Evolutionary conservation across 768 basidiomycete species (phyloP), one percentile per base, ranked within the genome.

Genomic region (Trichaptum fuscoviolaceum): DNA sequence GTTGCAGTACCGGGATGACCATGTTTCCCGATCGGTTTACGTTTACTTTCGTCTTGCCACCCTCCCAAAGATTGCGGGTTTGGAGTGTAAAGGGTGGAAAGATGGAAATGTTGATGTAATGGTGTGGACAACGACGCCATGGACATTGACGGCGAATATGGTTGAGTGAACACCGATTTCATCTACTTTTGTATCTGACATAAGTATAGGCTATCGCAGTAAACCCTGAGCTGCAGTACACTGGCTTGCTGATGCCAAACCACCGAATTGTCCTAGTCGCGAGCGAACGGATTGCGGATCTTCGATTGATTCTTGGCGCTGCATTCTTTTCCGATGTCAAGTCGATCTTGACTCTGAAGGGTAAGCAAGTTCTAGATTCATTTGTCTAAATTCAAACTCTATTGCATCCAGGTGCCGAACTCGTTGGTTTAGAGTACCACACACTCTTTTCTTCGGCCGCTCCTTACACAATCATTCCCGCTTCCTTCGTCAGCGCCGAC

Each of bases 111-210:
- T 89, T 12, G 81, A 83, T 30, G 71, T 97, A 10, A 79, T 95
- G 20, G 91, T 96, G 4, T 99, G 96, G 96, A 99, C 96, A 1
- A 99, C 96, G 3, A 99, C 96, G 0, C 93, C 96, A 0, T 99
- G 96, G 96, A 99, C 94, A 4, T 78, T 99, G 61, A 94, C 92
- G 6, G 93, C 94, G 1, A 99, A 99, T 73, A 94, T 95, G 91
- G 95, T 95, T 70, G 57, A 83, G 67, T 7, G 25, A 20, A 35
- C 23, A 59, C 23, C 26, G n/a, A 7, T 18, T 67, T 52, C 52
- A 58, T 58, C 58, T 35, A 9, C 57, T 34, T n/a, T 26, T 23
- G n/a, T 34, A 36, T 35, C 62, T 70, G 61, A 69, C 68, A 36
- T 57, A 12, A 67, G 17, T 67, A 25, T 67, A 96, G 96, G 95